Conservation (phyloP, 2,329 filamentous ascomycete genomes). For the Metarhizium guizhouense region DNA sequence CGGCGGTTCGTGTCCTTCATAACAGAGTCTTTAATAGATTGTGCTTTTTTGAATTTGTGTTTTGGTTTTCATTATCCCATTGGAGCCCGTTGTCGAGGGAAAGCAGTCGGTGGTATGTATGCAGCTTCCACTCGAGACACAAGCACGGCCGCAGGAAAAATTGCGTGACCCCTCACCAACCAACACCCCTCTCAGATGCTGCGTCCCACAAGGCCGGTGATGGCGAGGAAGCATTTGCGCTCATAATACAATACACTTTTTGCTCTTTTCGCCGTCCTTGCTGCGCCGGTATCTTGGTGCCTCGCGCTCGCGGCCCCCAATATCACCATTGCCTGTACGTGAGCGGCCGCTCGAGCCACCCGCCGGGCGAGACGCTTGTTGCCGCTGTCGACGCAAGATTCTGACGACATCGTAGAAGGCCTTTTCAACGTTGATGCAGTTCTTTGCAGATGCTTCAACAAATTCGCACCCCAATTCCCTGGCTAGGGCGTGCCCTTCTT, state of each 20-base stretch:
- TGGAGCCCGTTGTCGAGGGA: neutral
- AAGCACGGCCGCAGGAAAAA: neutral
- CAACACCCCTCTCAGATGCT: neutral
- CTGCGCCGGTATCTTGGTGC: constrained; percentile 21
- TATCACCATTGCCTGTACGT: constrained; percentile 27
- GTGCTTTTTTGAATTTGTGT: neutral
- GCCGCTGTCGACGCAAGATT: constrained; percentile 75
- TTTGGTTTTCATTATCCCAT: neutral
- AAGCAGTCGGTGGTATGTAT: neutral
- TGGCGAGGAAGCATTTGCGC: constrained; percentile 1
- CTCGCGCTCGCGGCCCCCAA: constrained; percentile 22
- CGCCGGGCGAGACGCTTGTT: constrained; percentile 37
- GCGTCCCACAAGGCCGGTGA: neutral
- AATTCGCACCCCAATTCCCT: constrained; percentile 93
- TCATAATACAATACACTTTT: constrained; percentile 33
- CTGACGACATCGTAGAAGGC: constrained; percentile 97
- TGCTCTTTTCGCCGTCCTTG: constrained; percentile 27
- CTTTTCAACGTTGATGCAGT: constrained; percentile 97
- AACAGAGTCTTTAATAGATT: neutral
- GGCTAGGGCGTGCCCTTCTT: constrained; percentile 87
- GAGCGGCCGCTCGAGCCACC: constrained; percentile 28
- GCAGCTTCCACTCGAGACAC: neutral
- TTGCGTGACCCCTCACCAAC: constrained; percentile 1
- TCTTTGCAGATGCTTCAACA: constrained; percentile 93
- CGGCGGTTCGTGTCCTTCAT: neutral